These are phyloP conservation scores for Hyphodiscus hymeniophilus DNA, from an alignment of 495 filamentous ascomycete species.

Conservation along the genomic window DNA sequence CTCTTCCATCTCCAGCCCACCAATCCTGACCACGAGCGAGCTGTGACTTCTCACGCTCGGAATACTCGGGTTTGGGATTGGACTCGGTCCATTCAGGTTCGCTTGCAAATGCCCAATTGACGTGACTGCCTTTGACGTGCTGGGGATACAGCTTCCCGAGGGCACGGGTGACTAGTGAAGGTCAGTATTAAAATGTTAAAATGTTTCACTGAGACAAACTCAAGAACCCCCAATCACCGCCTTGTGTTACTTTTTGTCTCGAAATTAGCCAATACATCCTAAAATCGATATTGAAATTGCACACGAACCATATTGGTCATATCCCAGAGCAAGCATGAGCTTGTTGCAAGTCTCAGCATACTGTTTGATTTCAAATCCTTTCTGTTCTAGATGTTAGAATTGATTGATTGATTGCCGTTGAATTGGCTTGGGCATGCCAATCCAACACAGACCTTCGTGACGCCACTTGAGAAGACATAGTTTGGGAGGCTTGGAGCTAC, in stretches of 20 bases:
- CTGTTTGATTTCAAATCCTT: slow-evolving; percentile 50
- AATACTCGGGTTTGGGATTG: slow-evolving; percentile 1
- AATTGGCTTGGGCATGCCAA: not conserved
- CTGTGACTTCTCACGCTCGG: not conserved
- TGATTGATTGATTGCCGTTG: too few relatives aligned
- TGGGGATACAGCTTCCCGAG: slow-evolving; percentile 48
- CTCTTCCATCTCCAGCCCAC: slow-evolving; percentile 2
- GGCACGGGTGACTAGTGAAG: slow-evolving; percentile 51
- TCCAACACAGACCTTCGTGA: slow-evolving; percentile 30
- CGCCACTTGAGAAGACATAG: slow-evolving; percentile 47
- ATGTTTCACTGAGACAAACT: not conserved
- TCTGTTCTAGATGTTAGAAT: slow-evolving; percentile 16
- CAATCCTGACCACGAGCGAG: slow-evolving; percentile 1
- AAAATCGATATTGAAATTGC: not conserved
- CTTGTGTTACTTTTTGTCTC: slow-evolving; percentile 44
- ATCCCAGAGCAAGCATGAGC: slow-evolving; percentile 58
- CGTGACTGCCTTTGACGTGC: slow-evolving; percentile 50
- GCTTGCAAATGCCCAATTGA: slow-evolving; percentile 19
- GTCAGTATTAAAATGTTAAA: too few relatives aligned
- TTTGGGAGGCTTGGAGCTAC: slow-evolving; percentile 59
- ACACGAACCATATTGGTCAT: slow-evolving; percentile 47
- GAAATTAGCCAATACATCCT: too few relatives aligned
- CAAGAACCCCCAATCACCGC: slow-evolving; percentile 63
- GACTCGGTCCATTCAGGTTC: not conserved
- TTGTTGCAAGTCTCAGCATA: slow-evolving; percentile 53